Evolutionary conservation across 768 basidiomycete species (phyloP), one percentile per base, ranked within the genome.

Genomic region (Naganishia kalamii): DNA sequence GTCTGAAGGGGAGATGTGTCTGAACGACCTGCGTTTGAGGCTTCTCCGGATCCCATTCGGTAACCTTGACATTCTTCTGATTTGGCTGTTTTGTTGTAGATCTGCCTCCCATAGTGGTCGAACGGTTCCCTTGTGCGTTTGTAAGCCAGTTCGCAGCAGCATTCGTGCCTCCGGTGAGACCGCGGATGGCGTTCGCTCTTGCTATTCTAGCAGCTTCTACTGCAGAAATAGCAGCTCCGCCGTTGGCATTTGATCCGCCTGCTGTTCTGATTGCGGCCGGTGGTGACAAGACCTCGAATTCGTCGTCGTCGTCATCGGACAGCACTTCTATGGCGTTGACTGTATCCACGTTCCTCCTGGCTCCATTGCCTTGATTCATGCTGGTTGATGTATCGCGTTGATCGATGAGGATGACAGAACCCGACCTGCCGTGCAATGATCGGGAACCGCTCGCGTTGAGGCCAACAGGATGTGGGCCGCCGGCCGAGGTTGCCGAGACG

Each of bases 1-100:
- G 63, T 30, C 74, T 68, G 46, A 75, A 75, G 41, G 70, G 72
- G 44, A 77, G 65, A 51, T 77, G 76, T 2, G 71, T 73, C 63
- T 77, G 76, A n/a, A 57, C 19, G 1, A 40, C 54, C 35, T 57
- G 54, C 8, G 32, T 35, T 35, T 57, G 54, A 8, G 54, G 54
- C 13, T 41, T 57, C 27, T 57, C 54, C 17, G 54, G 21, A 40
- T 57, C 54, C 54, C 54, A 57, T 37, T 57, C 54, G 13, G 54
- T 40, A 27, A 57, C 54, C 27, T 57, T 57, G n/a, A 40, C 37
- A 17, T 37, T 57, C 54, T 57, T 57, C 10, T 8, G 8, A 15
- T 40, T 57, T 19, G 54, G 23, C 51, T 35, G 30, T 21, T 57
- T 57, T 11, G n/a, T 57, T 2, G n/a, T 40, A 5, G 37, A 25